These are phyloP conservation scores for Saccharomycopsis vini DNA, from an alignment of 805 yeast genomes.

Conservation along the genomic window DNA sequence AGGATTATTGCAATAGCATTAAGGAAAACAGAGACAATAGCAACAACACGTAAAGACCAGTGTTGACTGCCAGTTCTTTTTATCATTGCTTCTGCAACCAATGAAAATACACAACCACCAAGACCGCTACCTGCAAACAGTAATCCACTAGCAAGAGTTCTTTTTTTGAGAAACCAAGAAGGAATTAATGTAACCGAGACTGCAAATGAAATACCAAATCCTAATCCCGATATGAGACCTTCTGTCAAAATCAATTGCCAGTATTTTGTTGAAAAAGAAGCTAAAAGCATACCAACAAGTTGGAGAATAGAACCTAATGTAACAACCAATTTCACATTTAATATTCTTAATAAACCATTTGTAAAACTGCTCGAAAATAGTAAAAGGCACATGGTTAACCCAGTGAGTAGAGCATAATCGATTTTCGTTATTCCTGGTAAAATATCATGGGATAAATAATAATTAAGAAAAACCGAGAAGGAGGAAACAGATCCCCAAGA, in stretches of 20 bases:
- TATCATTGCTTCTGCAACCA: constrained; percentile 35
- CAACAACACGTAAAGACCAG: constrained; percentile 41
- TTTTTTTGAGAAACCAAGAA: constrained; percentile 42
- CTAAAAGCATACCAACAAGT: constrained; percentile 39
- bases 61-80: constrained; percentile 32
- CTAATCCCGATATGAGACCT: constrained; percentile 42
- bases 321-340: constrained; percentile 19
- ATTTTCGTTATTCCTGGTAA: constrained; percentile 47
- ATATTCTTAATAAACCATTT: constrained; percentile 1
- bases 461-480: constrained; percentile 54
- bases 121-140: constrained; percentile 44
- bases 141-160: constrained; percentile 43
- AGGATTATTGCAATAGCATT: constrained; percentile 34
- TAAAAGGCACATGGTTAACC: constrained; percentile 40
- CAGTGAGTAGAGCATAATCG: constrained; percentile 63
- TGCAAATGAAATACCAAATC: constrained; percentile 42
- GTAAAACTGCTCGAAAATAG: constrained; percentile 13
- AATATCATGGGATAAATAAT: constrained; percentile 40
- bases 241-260: constrained; percentile 46
- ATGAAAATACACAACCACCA: constrained; percentile 39
- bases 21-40: constrained; percentile 31
- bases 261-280: constrained; percentile 41
- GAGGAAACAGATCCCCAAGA: constrained; percentile 73
- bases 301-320: constrained; percentile 34
- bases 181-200: constrained; percentile 44